Percentiles rank a stretch among this genome's conserved stretches.
These are phyloP conservation scores for Cercospora zeina DNA, from an alignment of 2,329 filamentous ascomycete genomes.

Conservation along the genomic window DNA sequence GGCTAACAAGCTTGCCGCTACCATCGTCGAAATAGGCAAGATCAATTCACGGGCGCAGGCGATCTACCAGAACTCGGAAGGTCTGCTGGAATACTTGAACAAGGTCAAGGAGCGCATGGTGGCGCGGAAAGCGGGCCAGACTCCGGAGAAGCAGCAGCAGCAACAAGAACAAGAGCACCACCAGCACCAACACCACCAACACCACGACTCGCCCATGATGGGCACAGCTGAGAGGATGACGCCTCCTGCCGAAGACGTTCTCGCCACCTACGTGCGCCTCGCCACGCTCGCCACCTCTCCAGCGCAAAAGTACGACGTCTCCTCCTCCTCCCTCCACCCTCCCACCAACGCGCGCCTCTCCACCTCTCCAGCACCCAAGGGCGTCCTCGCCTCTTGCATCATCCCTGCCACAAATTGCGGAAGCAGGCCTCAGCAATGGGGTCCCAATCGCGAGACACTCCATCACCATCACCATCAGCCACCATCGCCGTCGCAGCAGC, in stretches of 20 bases:
- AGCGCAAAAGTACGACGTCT: not conserved
- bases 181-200: not conserved
- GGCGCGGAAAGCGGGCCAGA: not conserved
- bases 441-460: slow-evolving; percentile 10
- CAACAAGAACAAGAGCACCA: not conserved
- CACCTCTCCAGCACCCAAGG: too few species aligned
- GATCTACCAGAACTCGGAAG: not conserved
- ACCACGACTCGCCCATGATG: not conserved
- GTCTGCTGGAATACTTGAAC: slow-evolving; percentile 4
- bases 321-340: not conserved
- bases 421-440: slow-evolving; percentile 19
- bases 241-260: not conserved
- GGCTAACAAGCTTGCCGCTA: slow-evolving; percentile 4
- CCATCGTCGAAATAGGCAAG: slow-evolving; percentile 22
- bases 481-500: not conserved
- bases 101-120: slow-evolving; percentile 1
- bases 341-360: not conserved
- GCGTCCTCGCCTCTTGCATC: not conserved
- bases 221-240: not conserved
- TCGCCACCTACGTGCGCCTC: not conserved
- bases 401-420: slow-evolving; percentile 17
- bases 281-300: not conserved
- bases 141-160: not conserved
- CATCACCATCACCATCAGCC: not conserved
- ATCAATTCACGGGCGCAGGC: slow-evolving; percentile 16